Evolutionary conservation across 2,329 filamentous ascomycete genomes (phyloP), one percentile per base, ranked within the genome.

Genomic region (Incumbomyces delicatus): DNA sequence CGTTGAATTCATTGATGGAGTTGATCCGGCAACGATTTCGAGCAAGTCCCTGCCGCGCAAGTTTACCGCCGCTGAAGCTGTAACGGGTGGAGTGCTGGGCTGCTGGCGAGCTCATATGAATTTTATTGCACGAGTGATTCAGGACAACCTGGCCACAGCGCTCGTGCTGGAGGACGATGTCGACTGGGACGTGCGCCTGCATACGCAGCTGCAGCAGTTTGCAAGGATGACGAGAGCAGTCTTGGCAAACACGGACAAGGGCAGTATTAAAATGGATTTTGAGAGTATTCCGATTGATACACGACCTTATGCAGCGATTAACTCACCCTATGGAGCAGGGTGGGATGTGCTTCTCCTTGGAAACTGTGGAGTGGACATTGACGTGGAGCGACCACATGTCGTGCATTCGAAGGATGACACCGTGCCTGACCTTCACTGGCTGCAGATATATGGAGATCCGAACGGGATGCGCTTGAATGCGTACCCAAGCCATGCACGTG

Each of bases 281-380:
- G 36, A 39, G 14, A 39, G 18, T 14, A 27, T 27, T 27, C 8
- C 22, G 22, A 39, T 39, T 39, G 14, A 18, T 16, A 39, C n/a
- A 18, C 12, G 13, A 17, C 12, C 36, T 16, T 5, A n/a, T 13
- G 18, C 44, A 5, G 20, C 27, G 16, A 14, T 6, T 6, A 34
- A 30, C 3, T 43, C 35, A 4, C 48, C 73, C 0, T 76, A 74
- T 41, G 71, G 73, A n/a, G 66, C 69, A 46, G 61, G 66, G 48
- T 76, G 73, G 73, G 72, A 76, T 48, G 49, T 75, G 2, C 63
- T 76, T 8, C 75, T 71, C 70, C 54, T 73, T 1, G 73, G 73
- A 17, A 68, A 72, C 49, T 74, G 71, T 49, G 67, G 67, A 8
- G 30, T 22, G n/a, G 42, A 32, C 12, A 37, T 42, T 11, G 40